phyloP scores from a whole-genome alignment of 1,139 yeast species.

The Yamadazyma kanchanaburiensis region DNA sequence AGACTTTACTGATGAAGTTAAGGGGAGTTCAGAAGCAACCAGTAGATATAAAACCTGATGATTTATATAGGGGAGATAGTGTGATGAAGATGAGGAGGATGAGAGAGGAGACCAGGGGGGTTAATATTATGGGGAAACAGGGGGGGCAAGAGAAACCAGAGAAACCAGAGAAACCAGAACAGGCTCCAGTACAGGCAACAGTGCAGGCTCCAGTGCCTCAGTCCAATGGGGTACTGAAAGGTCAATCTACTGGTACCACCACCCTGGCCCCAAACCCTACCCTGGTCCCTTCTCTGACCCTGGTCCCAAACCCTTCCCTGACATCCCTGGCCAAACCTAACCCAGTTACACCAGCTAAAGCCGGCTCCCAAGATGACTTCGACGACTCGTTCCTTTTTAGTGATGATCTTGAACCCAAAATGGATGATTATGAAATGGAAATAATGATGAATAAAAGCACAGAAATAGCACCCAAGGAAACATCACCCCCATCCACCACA shows the following conservation, averaged over 20 bases:
- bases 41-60: constrained; percentile 48
- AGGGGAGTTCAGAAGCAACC: constrained; percentile 51
- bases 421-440: constrained; percentile 28
- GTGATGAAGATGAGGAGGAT: constrained; percentile 29
- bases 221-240: no score
- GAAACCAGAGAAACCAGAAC: no score
- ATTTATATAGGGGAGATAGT: constrained; percentile 38
- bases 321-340: no score
- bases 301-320: no score
- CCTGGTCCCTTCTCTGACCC: constrained; percentile 1
- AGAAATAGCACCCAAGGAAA: no score
- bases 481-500: no score
- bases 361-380: constrained; percentile 24
- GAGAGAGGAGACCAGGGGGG: constrained; percentile 9
- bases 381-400: constrained; percentile 69
- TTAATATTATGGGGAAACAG: constrained; percentile 8
- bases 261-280: constrained; percentile 1
- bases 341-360: neutral
- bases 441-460: constrained; percentile 18
- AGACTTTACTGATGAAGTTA: constrained; percentile 57
- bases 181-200: no score
- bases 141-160: no score
- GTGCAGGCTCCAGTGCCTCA: no score
- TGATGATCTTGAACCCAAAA: constrained; percentile 47
- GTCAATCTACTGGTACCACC: neutral